Percentiles rank a stretch among this genome's conserved stretches.
Evolutionary conservation across 495 filamentous ascomycete genomes (phyloP).

Genomic region (Neurospora cerealis): DNA sequence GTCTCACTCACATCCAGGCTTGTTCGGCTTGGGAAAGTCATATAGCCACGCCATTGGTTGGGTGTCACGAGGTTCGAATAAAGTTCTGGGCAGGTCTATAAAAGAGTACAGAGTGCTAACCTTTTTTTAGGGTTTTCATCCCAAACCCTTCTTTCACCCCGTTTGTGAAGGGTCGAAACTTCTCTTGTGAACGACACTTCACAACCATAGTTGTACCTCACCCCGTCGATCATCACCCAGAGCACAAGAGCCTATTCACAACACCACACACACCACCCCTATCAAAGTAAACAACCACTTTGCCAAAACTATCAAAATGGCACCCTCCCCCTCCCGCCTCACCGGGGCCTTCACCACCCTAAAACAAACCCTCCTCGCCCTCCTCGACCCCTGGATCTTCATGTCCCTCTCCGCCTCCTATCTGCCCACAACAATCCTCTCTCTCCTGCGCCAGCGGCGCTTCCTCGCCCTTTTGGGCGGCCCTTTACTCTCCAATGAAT

Average conservation of each 20-base stretch:
- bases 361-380: conserved; percentile 7
- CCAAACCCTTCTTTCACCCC: not conserved
- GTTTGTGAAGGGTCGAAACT: not conserved
- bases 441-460: conserved; percentile 16
- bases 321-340: not conserved
- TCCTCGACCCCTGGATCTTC: conserved; percentile 32
- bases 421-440: conserved; percentile 26
- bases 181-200: not conserved
- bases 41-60: not conserved
- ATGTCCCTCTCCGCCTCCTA: conserved; percentile 24
- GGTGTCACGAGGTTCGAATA: not conserved
- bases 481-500: conserved; percentile 9
- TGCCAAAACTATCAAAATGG: not conserved
- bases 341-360: not conserved
- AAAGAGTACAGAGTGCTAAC: not conserved
- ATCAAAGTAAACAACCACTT: not conserved
- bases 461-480: conserved; percentile 23
- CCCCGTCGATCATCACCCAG: not conserved
- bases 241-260: no score
- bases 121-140: not conserved
- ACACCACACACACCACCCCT: not conserved
- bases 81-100: not conserved
- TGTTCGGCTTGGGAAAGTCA: not conserved
- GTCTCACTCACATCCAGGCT: not conserved
- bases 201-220: not conserved